Evolutionary conservation across 78 protist genomes (phyloP).

Genomic region (Dictyostelium intermedium): DNA sequence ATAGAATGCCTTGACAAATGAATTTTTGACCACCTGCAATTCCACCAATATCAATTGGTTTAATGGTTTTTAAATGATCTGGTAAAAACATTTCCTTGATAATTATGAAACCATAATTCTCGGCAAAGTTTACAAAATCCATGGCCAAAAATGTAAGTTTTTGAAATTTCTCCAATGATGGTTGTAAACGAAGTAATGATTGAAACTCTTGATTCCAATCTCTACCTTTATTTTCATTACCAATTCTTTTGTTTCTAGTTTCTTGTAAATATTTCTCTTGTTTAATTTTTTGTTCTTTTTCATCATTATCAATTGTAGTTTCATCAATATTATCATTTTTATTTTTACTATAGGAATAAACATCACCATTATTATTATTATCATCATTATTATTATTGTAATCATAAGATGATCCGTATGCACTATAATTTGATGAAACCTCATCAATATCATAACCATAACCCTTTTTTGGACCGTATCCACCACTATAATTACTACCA

Average conservation of each 20-base stretch:
- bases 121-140: constrained; percentile 51
- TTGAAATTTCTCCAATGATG: constrained; percentile 27
- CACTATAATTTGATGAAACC: not conserved
- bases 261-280: not conserved
- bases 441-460: not conserved
- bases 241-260: not conserved
- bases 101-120: constrained; percentile 19
- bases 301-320: not conserved
- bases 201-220: constrained; percentile 74
- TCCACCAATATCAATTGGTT: constrained; percentile 63
- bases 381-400: not conserved
- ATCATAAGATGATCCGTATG: not conserved
- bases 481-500: not conserved
- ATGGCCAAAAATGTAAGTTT: constrained; percentile 28
- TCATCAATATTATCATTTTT: not conserved
- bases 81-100: constrained; percentile 63
- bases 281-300: not conserved
- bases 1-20: constrained; percentile 18
- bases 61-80: constrained; percentile 4
- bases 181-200: not conserved
- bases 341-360: not conserved
- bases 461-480: not conserved
- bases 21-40: constrained; percentile 73
- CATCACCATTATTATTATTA: not conserved
- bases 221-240: constrained; percentile 1